These are phyloP conservation scores for Trypanosoma theileri DNA, from an alignment of 208 protist species.

Conservation along the genomic window DNA sequence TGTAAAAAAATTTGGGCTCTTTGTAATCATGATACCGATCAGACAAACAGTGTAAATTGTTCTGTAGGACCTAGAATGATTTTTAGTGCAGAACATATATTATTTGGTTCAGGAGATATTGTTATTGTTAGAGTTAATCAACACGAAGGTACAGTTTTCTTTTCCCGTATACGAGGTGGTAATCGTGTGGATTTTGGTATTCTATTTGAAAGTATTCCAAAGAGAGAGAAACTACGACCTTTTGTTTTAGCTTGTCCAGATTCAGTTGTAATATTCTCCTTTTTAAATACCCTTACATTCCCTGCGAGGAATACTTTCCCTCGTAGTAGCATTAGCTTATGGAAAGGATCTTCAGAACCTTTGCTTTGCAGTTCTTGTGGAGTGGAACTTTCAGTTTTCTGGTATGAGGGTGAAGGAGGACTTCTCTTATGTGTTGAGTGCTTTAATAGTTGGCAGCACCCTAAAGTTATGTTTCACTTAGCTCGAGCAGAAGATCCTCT, in stretches of 20 bases:
- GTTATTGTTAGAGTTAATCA: conserved; percentile 70
- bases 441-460: conserved; percentile 80
- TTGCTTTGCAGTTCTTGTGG: conserved; percentile 42
- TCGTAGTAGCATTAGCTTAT: conserved; percentile 45
- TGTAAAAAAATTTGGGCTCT: conserved; percentile 83
- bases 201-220: conserved; percentile 72
- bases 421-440: conserved; percentile 66
- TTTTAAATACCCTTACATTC: conserved; percentile 64
- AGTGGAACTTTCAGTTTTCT: conserved; percentile 33
- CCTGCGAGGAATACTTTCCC: conserved; percentile 72
- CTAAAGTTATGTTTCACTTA: conserved; percentile 70
- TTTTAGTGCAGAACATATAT: conserved; percentile 58
- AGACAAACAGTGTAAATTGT: conserved; percentile 86
- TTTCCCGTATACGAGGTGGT: conserved; percentile 66
- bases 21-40: conserved; percentile 65
- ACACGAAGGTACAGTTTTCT: conserved; percentile 56
- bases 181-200: conserved; percentile 72
- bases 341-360: conserved; percentile 13
- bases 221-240: conserved; percentile 46
- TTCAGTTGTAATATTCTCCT: conserved; percentile 81
- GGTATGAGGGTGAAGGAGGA: conserved; percentile 70
- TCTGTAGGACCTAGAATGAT: conserved; percentile 81
- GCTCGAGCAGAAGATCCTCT: conserved; percentile 25
- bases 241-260: conserved; percentile 70
- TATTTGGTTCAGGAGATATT: conserved; percentile 74